Evolutionary conservation across 257 asterid species (phyloP).

Genomic region (Solanum raphanifolium): DNA sequence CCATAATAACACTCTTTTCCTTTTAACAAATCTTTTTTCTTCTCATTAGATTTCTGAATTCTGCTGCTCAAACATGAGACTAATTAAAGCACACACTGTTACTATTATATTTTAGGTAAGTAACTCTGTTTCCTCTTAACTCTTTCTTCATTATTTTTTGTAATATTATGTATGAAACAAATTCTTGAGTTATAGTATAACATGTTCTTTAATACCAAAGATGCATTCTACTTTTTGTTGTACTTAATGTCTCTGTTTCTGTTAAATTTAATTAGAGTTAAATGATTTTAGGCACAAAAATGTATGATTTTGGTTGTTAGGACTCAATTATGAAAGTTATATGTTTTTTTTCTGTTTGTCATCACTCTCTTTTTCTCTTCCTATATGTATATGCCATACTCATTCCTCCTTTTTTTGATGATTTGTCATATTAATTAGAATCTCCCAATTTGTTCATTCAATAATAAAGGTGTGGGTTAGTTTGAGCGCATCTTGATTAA

Average conservation of each 20-base stretch:
- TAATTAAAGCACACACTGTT: not conserved
- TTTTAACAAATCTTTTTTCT: not conserved
- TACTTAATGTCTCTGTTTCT: not conserved
- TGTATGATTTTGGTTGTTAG: not conserved
- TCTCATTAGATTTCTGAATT: not conserved
- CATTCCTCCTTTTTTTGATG: not conserved
- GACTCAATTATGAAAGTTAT: not conserved
- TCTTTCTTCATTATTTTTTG: not conserved
- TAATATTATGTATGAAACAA: not conserved
- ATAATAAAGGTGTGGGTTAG: not conserved
- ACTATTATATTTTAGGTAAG: not conserved
- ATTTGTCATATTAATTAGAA: not conserved
- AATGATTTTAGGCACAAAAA: not conserved
- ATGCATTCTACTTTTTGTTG: not conserved
- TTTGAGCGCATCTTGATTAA: no score
- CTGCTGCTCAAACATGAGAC: not conserved
- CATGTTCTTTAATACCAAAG: not conserved
- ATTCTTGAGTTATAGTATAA: not conserved
- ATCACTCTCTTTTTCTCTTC: not conserved
- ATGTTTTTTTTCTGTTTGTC: not conserved
- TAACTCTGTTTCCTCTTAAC: not conserved
- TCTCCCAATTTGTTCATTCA: conserved; percentile 27
- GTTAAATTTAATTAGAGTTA: not conserved
- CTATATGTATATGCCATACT: not conserved
- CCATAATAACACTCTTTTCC: not conserved